Evolutionary conservation across 257 asterid genomes (phyloP).

Genomic region (Salvia hispanica): DNA sequence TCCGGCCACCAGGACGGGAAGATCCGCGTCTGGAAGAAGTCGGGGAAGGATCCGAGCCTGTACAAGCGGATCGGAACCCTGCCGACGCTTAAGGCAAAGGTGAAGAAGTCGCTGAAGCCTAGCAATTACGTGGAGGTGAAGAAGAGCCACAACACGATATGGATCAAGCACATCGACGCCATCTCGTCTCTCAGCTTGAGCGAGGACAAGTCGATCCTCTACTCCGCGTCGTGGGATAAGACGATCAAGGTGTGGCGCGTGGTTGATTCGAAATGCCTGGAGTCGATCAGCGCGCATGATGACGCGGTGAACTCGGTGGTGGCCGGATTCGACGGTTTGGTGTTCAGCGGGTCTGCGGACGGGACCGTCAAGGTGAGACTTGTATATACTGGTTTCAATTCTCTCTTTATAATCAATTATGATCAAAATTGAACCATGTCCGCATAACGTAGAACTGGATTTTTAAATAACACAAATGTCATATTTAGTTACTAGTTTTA

Average conservation of each 20-base stretch:
- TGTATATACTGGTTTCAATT: no score
- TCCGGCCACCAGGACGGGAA: slow-evolving; percentile 97
- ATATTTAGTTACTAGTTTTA: no score
- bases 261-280: slow-evolving; percentile 68
- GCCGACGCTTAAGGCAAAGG: slow-evolving; percentile 68
- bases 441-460: no score
- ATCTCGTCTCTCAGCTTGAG: slow-evolving; percentile 75
- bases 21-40: slow-evolving; percentile 80
- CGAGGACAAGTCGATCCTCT: slow-evolving; percentile 64
- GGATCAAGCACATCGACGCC: slow-evolving; percentile 85
- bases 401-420: no score
- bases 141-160: slow-evolving; percentile 51
- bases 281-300: slow-evolving; percentile 80
- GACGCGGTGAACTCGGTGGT: slow-evolving; percentile 86
- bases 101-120: slow-evolving; percentile 80
- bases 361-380: slow-evolving; percentile 61
- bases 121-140: slow-evolving; percentile 58
- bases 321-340: slow-evolving; percentile 71
- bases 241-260: slow-evolving; percentile 80
- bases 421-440: no score
- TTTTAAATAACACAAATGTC: no score
- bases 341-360: slow-evolving; percentile 88
- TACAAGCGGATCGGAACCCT: slow-evolving; percentile 78
- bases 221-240: slow-evolving; percentile 91
- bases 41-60: slow-evolving; percentile 57